Evolutionary conservation across 257 asterid species (phyloP).

Genomic region (Solanum pimpinellifolium): DNA sequence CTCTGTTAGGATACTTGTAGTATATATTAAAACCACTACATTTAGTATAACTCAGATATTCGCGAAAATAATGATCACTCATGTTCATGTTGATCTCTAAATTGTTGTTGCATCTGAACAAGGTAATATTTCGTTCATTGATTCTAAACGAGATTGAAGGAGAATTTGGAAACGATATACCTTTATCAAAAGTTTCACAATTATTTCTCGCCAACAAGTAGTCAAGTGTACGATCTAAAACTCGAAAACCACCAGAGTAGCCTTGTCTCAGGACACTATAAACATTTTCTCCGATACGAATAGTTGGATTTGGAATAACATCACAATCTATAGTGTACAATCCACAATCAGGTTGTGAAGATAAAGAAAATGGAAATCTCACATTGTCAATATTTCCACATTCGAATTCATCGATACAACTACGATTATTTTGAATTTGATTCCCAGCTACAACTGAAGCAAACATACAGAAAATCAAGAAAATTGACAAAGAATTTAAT

Average conservation of each 20-base stretch:
- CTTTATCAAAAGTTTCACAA: background rate
- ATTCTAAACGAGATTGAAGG: background rate
- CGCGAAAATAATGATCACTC: background rate
- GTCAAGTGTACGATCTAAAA: background rate
- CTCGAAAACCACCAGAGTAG: background rate
- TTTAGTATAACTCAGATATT: background rate
- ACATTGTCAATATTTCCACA: background rate
- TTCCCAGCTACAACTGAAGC: background rate
- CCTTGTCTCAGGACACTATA: background rate
- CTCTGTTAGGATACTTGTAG: background rate
- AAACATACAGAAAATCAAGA: background rate
- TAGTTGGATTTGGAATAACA: background rate
- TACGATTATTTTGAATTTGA: background rate
- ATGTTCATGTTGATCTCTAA: background rate
- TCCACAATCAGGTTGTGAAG: background rate
- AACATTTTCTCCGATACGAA: background rate
- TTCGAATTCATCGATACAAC: fast-evolving
- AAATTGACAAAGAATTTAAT: background rate
- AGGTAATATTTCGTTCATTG: background rate
- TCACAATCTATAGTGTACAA: background rate
- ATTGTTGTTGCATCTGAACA: background rate
- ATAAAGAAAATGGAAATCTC: background rate
- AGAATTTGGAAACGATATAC: background rate
- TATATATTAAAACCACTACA: background rate
- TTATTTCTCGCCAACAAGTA: background rate